Conservation (phyloP, 2,329 filamentous ascomycete genomes). For the Fusarium subglutinans region DNA sequence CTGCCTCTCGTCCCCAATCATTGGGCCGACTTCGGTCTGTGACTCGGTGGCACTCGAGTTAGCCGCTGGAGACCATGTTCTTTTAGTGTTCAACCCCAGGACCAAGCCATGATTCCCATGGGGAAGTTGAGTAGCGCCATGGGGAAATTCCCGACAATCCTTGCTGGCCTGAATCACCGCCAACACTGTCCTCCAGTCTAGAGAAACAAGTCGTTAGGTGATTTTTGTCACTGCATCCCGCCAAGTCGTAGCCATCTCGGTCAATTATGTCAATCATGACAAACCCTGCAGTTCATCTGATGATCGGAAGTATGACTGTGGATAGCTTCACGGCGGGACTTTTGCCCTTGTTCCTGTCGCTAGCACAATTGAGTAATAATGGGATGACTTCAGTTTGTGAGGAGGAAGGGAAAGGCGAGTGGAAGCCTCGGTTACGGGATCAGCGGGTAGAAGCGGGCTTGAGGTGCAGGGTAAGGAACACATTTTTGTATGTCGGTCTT, state of each 20-base stretch:
- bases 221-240: background rate
- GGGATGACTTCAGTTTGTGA: background rate
- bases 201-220: rapidly evolving
- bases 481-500: background rate
- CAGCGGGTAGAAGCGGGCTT: slow-evolving; percentile 1
- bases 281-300: background rate
- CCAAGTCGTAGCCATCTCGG: slow-evolving; percentile 18
- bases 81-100: slow-evolving; percentile 15
- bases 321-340: slow-evolving; percentile 10
- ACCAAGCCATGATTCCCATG: slow-evolving; percentile 22
- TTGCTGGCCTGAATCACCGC: background rate
- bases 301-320: background rate
- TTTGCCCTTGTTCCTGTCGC: background rate
- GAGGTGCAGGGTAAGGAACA: background rate
- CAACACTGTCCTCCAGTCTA: rapidly evolving
- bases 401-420: background rate
- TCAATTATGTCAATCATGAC: slow-evolving; percentile 18
- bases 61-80: slow-evolving; percentile 1
- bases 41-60: slow-evolving; percentile 25
- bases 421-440: slow-evolving; percentile 11
- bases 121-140: slow-evolving; percentile 6
- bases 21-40: slow-evolving; percentile 16
- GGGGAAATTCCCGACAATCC: slow-evolving; percentile 20
- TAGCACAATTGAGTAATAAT: background rate
- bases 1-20: background rate